Evolutionary conservation across 2,329 filamentous ascomycete genomes (phyloP), one percentile per base, ranked within the genome.

Genomic region (Monosporascus sp.): DNA sequence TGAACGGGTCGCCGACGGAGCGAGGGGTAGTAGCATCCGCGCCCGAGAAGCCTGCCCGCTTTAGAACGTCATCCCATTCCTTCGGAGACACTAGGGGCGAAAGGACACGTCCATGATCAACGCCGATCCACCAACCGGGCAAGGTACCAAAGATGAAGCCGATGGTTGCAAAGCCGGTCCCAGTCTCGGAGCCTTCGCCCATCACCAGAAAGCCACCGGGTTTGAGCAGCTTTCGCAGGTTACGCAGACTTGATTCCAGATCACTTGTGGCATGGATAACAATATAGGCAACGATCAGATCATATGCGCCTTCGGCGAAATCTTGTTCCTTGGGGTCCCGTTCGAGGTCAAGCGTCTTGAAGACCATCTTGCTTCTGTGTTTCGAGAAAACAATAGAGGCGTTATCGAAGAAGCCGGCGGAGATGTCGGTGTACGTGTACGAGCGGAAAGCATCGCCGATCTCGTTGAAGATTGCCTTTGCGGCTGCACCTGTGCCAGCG

Each of bases 391-490:
- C 61, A 18, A 64, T 57, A 47, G 62, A 51, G 1, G 70, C 72
- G 2, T 63, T 54, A 14, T 68, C 65, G 41, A 76, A 73, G 59
- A 72, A 72, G 11, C 63, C 65, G 5, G 66, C 47, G 1, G 69
- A 70, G 7, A 74, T 66, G 49, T 76, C 73, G 0, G 75, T 76
- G 58, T 65, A 76, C 1, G 69, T 72, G 55, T 76, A 77, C 3
- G 44, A 50, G 15, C 14, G 17, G n/a, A 56, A 53, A 15, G 15
- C 37, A 5, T 41, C 6, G 9, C 39, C 41, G 25, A 52, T 49
- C 3, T 37, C 37, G 1, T 15, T 11, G 4, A 53, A 46, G 17
- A 51, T 35, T n/a, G 3, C 24, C 18, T 39, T 48, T 9, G 53
- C 52, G 5, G 48, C 53, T 7, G 3, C 37, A 3, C 46, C 51